Evolutionary conservation across 2,329 filamentous ascomycete genomes (phyloP).

Genomic region (Anthostomella pinea): DNA sequence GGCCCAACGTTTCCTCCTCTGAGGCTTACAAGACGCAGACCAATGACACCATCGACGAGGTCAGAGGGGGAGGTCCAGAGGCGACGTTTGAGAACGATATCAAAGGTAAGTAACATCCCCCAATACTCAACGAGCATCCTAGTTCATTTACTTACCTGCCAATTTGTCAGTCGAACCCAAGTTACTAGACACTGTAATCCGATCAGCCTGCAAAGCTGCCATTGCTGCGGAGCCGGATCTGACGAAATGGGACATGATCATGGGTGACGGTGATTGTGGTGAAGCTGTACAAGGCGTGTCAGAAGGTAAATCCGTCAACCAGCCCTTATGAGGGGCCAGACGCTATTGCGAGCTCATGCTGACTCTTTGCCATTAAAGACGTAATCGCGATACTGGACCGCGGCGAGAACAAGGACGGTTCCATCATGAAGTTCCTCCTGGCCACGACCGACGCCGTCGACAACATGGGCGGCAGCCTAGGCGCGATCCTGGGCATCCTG

Average conservation of each 20-base stretch:
- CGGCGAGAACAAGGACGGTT: slow-evolving; percentile 29
- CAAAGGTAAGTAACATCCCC: slow-evolving; percentile 3
- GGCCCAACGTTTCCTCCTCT: slow-evolving; percentile 38
- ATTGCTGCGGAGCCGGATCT: slow-evolving; percentile 33
- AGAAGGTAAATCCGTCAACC: no score
- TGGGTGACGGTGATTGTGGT: slow-evolving; percentile 34
- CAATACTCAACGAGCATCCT: no score
- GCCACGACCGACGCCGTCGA: slow-evolving; percentile 32
- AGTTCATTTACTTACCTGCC: slow-evolving; percentile 13
- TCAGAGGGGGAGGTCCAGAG: slow-evolving; percentile 3
- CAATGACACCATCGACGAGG: no score
- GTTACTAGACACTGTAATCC: slow-evolving; percentile 25
- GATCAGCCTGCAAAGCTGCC: slow-evolving; percentile 31
- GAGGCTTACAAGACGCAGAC: no score
- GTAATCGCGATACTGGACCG: no score
- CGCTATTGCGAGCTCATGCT: no score
- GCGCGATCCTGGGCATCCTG: slow-evolving; percentile 32
- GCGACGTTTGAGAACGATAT: not conserved
- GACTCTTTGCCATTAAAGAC: no score
- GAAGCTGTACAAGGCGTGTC: slow-evolving; percentile 29
- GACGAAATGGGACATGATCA: slow-evolving; percentile 34
- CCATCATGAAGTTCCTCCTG: slow-evolving; percentile 30
- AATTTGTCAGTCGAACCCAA: slow-evolving; percentile 28
- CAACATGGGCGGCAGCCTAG: slow-evolving; percentile 37
- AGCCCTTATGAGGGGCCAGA: no score